Evolutionary conservation across 2,329 filamentous ascomycete species (phyloP).

Genomic region (Colletotrichum lentis): DNA sequence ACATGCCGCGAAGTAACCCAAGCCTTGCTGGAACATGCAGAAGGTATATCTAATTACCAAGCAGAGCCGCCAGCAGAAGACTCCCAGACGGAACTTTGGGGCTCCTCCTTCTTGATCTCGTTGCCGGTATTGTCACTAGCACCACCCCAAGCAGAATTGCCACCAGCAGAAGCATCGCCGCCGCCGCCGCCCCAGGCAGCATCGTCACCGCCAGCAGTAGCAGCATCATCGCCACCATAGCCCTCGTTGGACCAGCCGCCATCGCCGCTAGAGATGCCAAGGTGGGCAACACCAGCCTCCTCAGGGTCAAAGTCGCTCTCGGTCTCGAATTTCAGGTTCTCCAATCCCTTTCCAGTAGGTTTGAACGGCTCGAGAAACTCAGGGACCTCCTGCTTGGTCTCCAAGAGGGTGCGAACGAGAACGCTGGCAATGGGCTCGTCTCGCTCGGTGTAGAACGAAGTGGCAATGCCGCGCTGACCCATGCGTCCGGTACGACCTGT

Average conservation of each 20-base stretch:
- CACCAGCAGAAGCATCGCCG: conserved; percentile 9
- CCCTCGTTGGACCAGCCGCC: conserved; percentile 32
- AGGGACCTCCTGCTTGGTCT: conserved; percentile 80
- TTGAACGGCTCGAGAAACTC: conserved; percentile 77
- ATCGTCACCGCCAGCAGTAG: conserved; percentile 38
- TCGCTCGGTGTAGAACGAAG: conserved; percentile 84
- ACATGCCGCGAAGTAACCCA: conserved; percentile 2
- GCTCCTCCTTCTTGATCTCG: conserved; percentile 12
- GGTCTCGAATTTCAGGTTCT: conserved; percentile 62
- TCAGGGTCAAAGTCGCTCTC: conserved; percentile 62
- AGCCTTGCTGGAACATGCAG: conserved; percentile 2
- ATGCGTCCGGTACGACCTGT: conserved; percentile 91
- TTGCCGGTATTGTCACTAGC: conserved; percentile 21
- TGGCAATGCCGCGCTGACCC: conserved; percentile 84
- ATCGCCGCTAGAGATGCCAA: conserved; percentile 37
- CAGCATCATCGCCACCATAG: conserved; percentile 28
- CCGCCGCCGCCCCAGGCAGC: conserved; percentile 27
- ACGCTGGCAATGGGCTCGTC: conserved; percentile 77
- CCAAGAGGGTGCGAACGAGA: conserved; percentile 82
- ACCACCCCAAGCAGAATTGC: conserved; percentile 39
- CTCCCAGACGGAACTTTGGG: conserved; percentile 34
- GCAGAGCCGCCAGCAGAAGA: conserved; percentile 18
- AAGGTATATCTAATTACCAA: conserved; percentile 30
- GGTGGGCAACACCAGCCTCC: conserved; percentile 43
- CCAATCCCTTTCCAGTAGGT: conserved; percentile 58